Evolutionary conservation across 2,329 filamentous ascomycete species (phyloP), one percentile per base, ranked within the genome.

Genomic region (Cryphonectria japonica): DNA sequence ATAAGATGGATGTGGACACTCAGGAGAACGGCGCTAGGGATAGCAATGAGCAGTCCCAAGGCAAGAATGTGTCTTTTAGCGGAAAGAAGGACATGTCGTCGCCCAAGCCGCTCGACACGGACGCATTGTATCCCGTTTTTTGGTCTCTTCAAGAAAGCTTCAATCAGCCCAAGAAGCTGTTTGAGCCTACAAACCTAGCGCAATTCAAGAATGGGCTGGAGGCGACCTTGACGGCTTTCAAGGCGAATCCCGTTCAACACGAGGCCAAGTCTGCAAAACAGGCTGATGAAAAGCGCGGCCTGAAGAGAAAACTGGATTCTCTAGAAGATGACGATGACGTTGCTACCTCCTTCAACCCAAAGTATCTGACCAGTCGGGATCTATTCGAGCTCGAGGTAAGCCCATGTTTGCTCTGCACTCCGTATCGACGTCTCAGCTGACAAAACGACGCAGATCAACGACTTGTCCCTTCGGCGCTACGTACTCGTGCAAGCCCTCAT

Each of bases 341-440:
- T 66, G 86, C 90, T 34, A 92, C 89, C 77, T 91, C 89, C 34
- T 98, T 97, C 82, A 99, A 99, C 77, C 95, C 97, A 1, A 99
- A 98, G 79, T 99, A 99, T 79, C 87, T 99, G 26, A 99, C 96
- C n/a, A 98, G 95, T 80, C 89, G 92, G 74, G 97, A 99, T 79
- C 85, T 99, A 1, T 99, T 99, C 80, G 94, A 97, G 77, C 88
- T 99, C 62, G 96, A 99, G 87, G 92, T 94, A 85, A 72, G 83
- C 39, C 11, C 29, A 22, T 4, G 16, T 9, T n/a, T n/a, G 14
- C 46, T 14, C 34, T n/a, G 14, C 46, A 13, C n/a, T 26, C 43
- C 6, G 43, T 71, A 26, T 64, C 68, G 32, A 16, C 68, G 11
- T 14, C 14, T 59, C 66, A 66, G 69, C 70, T 75, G 71, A 73